Evolutionary conservation across 306 rosid species (phyloP).

Genomic region (Casuarina cunninghamiana): DNA sequence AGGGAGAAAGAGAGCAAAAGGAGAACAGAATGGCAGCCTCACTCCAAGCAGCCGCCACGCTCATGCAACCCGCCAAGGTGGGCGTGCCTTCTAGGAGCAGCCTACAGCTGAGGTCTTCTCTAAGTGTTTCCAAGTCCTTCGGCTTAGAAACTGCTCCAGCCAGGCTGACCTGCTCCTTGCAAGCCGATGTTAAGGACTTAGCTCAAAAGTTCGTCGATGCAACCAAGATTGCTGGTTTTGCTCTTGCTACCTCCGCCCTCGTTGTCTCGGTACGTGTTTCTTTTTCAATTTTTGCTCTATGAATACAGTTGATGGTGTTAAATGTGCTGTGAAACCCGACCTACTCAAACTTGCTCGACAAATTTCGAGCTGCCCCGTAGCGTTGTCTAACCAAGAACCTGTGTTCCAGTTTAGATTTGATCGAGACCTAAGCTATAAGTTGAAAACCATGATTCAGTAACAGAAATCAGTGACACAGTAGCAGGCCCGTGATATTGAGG

Average conservation of each 20-base stretch:
- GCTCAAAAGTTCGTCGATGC: conserved; percentile 71
- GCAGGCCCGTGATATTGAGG: too few species aligned
- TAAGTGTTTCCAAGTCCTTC: conserved; percentile 44
- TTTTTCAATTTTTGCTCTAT: neutral
- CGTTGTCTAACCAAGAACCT: too few species aligned
- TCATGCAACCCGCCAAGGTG: conserved; percentile 79
- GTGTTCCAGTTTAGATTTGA: neutral
- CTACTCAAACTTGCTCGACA: too few species aligned
- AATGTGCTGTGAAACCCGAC: too few species aligned
- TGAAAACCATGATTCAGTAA: neutral
- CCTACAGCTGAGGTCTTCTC: conserved; percentile 66
- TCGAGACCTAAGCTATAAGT: neutral
- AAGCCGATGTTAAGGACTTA: conserved; percentile 62
- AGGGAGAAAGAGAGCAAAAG: conserved; percentile 8
- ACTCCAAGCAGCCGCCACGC: conserved; percentile 88
- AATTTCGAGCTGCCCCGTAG: too few species aligned
- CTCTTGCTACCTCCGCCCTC: conserved; percentile 98
- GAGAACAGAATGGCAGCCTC: conserved; percentile 81
- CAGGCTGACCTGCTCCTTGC: conserved; percentile 57
- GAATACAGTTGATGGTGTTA: neutral
- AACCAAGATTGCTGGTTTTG: conserved; percentile 86
- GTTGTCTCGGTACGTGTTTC: conserved; percentile 75
- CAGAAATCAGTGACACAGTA: too few species aligned
- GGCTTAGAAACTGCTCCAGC: conserved; percentile 42
- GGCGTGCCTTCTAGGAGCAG: conserved; percentile 38